phyloP scores from a whole-genome alignment of 345 rosid genomes.

The Aquilaria malaccensis region DNA sequence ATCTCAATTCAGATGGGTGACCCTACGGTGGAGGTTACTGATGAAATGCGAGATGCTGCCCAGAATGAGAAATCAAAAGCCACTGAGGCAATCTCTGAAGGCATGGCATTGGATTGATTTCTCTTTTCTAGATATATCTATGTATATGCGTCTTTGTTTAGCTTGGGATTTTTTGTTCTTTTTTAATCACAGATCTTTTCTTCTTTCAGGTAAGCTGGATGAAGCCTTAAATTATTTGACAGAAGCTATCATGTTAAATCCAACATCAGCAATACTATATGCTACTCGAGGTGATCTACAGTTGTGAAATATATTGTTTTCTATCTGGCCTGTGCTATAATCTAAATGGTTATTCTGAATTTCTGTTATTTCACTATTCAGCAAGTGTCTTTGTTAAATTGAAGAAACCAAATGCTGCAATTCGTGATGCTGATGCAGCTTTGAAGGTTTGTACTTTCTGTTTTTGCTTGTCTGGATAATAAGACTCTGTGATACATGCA shows the following conservation, averaged over 20 bases:
- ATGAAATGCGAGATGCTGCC: conserved; percentile 67
- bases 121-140: too few relatives aligned
- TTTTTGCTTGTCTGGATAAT: conserved; percentile 1
- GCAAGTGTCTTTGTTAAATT: conserved; percentile 48
- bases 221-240: conserved; percentile 57
- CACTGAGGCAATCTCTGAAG: conserved; percentile 53
- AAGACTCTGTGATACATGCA: background rate
- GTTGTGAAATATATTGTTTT: background rate
- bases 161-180: background rate
- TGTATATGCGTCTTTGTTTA: background rate
- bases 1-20: conserved; percentile 62
- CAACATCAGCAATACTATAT: conserved; percentile 68
- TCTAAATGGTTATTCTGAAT: conserved; percentile 8
- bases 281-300: conserved; percentile 60
- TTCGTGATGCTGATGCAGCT: conserved; percentile 69
- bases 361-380: conserved; percentile 25
- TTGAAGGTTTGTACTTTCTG: conserved; percentile 37
- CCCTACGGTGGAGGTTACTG: conserved; percentile 54
- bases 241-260: conserved; percentile 67
- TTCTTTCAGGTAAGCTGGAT: conserved; percentile 46
- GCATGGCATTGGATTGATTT: conserved; percentile 17
- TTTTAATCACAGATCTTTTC: conserved; percentile 13
- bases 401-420: conserved; percentile 83
- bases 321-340: background rate
- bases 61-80: conserved; percentile 53